Evolutionary conservation across 768 basidiomycete genomes (phyloP), one percentile per base, ranked within the genome.

Genomic region (Pleurotus citrinopileatus): DNA sequence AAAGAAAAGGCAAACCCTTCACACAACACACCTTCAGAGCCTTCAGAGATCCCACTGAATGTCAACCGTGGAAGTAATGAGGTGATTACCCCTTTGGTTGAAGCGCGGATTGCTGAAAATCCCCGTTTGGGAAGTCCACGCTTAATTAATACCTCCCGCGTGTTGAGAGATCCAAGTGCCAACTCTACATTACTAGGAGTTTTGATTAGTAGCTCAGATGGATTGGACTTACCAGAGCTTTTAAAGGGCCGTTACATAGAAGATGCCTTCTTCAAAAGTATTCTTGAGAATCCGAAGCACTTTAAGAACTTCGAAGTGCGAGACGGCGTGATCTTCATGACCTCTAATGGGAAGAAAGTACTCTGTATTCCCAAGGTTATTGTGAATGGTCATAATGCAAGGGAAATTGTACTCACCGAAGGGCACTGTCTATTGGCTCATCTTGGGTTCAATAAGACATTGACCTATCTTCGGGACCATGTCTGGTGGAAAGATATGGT

Each of bases 401-500:
- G 63, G 0, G 73, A 73, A 45, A 46, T 64, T 3, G 9, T 74
- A 0, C 73, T 74, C 0, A 53, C 56, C 0, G 71, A 43, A 20
- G 60, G 12, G 52, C 67, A 56, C 51, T 62, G 26, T 15, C 23
- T 61, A 19, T 40, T 72, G 0, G 71, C 68, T 0, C 62, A 70
- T 43, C 36, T 75, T 0, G 72, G 73, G 4, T 19, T 53, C 0
- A 3, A 12, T 2, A 75, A 75, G 47, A 75, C 71, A 0, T 7
- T 70, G 0, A 19, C 52, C 0, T 69, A 68, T 42, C 55, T 74
- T 0, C 40, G 59, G 3, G 62, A 71, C 27, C 38, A 59, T 10
- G 56, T 56, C 3, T 63, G 44, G 50, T 65, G 59, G 57, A 55
- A 59, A 15, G 23, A 42, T 61, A 67, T 75, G 57, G 59, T 52